A percentile compares a stretch with the other conserved stretches of the same genome.
Evolutionary conservation across 768 basidiomycete species (phyloP).

Genomic region (Suillus ampliporus): DNA sequence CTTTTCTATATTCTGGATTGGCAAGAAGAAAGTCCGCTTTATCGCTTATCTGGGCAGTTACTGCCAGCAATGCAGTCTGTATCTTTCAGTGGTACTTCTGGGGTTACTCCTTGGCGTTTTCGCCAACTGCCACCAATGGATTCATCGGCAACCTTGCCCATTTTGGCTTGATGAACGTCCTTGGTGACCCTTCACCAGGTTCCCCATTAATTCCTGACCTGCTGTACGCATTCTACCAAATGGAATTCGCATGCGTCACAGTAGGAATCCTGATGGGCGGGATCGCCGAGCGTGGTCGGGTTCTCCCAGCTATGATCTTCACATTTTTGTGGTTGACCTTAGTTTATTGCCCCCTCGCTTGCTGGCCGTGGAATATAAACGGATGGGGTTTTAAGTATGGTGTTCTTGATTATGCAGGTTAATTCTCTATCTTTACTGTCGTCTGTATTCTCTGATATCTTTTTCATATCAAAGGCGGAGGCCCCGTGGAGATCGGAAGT

Average conservation of each 20-base stretch:
- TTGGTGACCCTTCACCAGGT: conserved; percentile 75
- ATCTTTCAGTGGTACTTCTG: conserved; percentile 85
- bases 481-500: conserved; percentile 87
- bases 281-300: conserved; percentile 85
- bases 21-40: conserved; percentile 72
- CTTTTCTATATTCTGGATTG: conserved; percentile 76
- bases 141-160: conserved; percentile 81
- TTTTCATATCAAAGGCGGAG: conserved; percentile 58
- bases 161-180: conserved; percentile 77
- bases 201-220: conserved; percentile 82
- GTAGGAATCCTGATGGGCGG: conserved; percentile 79
- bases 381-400: conserved; percentile 91
- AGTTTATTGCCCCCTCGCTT: conserved; percentile 88
- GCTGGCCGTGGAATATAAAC: conserved; percentile 80
- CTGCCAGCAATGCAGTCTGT: conserved; percentile 73
- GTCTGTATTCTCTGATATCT: conserved; percentile 2
- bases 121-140: conserved; percentile 72
- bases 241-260: conserved; percentile 86
- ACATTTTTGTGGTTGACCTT: conserved; percentile 86
- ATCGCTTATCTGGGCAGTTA: conserved; percentile 77
- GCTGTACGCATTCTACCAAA: conserved; percentile 86
- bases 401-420: conserved; percentile 85
- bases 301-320: conserved; percentile 82
- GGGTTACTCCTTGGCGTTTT: conserved; percentile 88
- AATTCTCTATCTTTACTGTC: conserved; percentile 13